Base-by-base conservation (phyloP, 2,329 filamentous ascomycete genomes). In the Fusarium stilboides region DNA sequence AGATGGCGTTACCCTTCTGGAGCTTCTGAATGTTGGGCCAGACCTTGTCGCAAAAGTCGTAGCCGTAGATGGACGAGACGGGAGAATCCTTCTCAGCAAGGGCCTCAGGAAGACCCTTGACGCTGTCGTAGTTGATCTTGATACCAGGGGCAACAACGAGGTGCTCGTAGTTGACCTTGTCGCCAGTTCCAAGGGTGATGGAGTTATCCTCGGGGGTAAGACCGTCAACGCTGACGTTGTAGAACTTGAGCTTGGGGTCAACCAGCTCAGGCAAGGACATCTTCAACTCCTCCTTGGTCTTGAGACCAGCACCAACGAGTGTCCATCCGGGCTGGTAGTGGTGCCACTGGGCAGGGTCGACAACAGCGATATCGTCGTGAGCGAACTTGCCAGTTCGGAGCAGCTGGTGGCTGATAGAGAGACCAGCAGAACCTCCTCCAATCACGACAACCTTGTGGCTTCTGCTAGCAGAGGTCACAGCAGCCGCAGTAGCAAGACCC, bases 271-370 rank as follows among this genome's bases (percentile, higher is more conserved):
- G 71, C 39, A 91, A 74, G 2, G 85, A 85, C 57, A 80, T 77
- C 46, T 84, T 83, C 57, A 91, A 78, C 24, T 89, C 84, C 66
- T 89, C 81, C 74, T 88, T 89, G 46, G 81, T 84, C 77, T 91
- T 91, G 39, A 92, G 81, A 5, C 89, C 89, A 39, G 87, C 89
- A 43, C 89, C 89, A 3, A 91, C 89, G 2, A 92, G 81, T 3
- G 90, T 92, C 89, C 89, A 92, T 55, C 89, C 89, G 1, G 89
- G 88, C 76, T 92, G 89, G 75, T 91, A 92, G 79, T 92, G 84
- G 74, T 92, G 89, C 82, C 84, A 89, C 68, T 79, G 75, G 1
- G 89, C 84, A 0, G 89, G 89, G 67, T 92, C 89, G 43, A 92
- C 79, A 26, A 92, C 72, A 28, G 89, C 89, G 63, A 92, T 90